Evolutionary conservation across 768 basidiomycete species (phyloP).

Genomic region (Phallus indusiatus): DNA sequence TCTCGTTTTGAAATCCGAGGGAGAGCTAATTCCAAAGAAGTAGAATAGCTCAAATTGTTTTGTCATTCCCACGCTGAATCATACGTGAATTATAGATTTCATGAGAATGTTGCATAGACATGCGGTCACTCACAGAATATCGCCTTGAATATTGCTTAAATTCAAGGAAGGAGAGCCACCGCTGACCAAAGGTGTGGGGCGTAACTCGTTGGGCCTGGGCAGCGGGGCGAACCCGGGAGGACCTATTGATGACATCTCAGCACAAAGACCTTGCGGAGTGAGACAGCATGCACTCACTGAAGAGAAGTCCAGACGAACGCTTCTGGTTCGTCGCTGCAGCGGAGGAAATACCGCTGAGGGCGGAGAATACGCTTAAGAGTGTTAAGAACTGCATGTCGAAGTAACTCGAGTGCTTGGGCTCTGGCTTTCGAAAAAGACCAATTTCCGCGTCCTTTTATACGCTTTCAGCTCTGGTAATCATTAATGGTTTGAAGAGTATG

Average conservation of each 20-base stretch:
- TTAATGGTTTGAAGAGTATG: too few relatives aligned
- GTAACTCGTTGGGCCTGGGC: not conserved
- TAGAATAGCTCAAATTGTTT: constrained; percentile 15
- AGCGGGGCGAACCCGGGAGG: not conserved
- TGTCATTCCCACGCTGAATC: constrained; percentile 16
- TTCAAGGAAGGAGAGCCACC: not conserved
- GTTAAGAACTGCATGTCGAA: not conserved
- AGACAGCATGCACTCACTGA: not conserved
- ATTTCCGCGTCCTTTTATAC: too few relatives aligned
- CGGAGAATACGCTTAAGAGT: not conserved
- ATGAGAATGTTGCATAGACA: not conserved
- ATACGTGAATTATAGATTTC: not conserved
- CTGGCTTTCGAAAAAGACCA: too few relatives aligned
- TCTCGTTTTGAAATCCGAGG: constrained; percentile 13
- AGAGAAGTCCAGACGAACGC: not conserved
- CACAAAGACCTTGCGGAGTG: not conserved
- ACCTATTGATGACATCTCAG: not conserved
- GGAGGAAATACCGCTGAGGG: not conserved
- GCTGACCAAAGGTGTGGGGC: not conserved
- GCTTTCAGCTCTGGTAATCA: too few relatives aligned
- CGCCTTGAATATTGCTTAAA: constrained; percentile 11
- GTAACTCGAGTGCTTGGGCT: too few relatives aligned
- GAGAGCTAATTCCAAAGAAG: constrained; percentile 18
- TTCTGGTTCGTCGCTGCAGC: not conserved
- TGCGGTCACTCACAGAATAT: constrained; percentile 9